Evolutionary conservation across 2,329 filamentous ascomycete species (phyloP), one percentile per base, ranked within the genome.

Genomic region (Neonectria hederae): DNA sequence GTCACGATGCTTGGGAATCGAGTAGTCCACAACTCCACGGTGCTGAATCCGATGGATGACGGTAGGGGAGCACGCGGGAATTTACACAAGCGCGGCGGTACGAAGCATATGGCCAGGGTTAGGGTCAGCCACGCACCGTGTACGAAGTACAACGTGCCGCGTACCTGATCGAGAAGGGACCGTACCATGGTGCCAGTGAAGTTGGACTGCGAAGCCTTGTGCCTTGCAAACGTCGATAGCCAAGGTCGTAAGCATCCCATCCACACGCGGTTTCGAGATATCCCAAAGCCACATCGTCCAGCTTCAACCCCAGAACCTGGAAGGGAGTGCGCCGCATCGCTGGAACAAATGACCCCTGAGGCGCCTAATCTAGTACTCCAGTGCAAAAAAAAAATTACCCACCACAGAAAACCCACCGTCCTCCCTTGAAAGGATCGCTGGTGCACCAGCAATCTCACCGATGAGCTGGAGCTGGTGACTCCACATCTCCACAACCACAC

Each of bases 371-470:
- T 28, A 7, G 8, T 7, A 28, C 28, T 28, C 28, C 28, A 28
- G 28, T 9, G 28, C 28, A n/a, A n/a, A n/a, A n/a, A n/a, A n/a
- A n/a, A n/a, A n/a, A n/a, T n/a, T n/a, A n/a, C n/a, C n/a, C n/a
- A n/a, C n/a, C n/a, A n/a, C n/a, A 10, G 38, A 19, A 54, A 46
- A 51, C 54, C 55, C 57, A 54, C 54, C 51, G 51, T 48, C 55
- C 48, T 67, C 67, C 65, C 67, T 69, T 65, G 55, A 48, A 68
- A 35, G 58, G 71, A 73, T 73, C 65, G 68, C 62, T 63, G 63
- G 54, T 62, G 59, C 70, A 63, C 68, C 69, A 49, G 65, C 62
- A 70, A 73, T 73, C 71, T 69, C 71, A 73, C 67, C 70, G 59
- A 69, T 59, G 48, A 54, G 59, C 62, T 72, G 70, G 65, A 70